These are phyloP conservation scores for Williopsis jadinii DNA, from an alignment of 1,139 yeast genomes.

Conservation along the genomic window DNA sequence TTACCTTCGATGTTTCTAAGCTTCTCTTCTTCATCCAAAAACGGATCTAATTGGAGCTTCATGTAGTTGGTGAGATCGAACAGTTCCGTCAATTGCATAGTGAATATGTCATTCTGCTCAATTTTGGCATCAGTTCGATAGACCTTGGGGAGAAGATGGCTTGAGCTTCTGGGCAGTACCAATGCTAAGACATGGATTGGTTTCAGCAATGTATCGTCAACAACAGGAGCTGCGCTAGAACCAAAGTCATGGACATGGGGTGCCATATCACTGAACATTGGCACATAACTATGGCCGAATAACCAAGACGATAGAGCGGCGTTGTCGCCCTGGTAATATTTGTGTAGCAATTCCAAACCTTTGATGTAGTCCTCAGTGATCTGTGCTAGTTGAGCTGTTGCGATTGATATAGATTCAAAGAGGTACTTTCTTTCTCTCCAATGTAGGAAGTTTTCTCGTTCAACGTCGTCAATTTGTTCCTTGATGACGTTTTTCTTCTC, in stretches of 20 bases:
- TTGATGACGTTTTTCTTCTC: constrained; percentile 4
- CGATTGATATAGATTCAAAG: neutral
- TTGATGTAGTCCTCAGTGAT: constrained; percentile 5
- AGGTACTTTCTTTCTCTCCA: constrained; percentile 5
- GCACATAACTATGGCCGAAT: constrained; percentile 4
- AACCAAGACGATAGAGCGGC: constrained; percentile 2
- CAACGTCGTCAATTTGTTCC: neutral
- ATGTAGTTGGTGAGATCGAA: neutral
- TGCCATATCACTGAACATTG: constrained; percentile 9
- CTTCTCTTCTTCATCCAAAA: constrained; percentile 1
- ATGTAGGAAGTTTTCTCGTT: constrained; percentile 3
- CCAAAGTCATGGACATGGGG: neutral
- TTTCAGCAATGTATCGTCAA: constrained; percentile 1
- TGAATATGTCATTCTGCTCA: neutral
- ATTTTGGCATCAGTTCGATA: neutral
- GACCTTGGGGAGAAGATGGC: neutral
- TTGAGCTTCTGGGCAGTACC: neutral
- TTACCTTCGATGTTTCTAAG: neutral
- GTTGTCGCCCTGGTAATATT: constrained; percentile 10
- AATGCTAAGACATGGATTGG: neutral
- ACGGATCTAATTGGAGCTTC: constrained; percentile 1
- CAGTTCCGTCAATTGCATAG: neutral
- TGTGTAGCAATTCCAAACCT: constrained; percentile 12
- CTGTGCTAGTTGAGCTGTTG: neutral
- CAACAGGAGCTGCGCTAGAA: too few species aligned